phyloP scores from a whole-genome alignment of 768 basidiomycete genomes.

The Gymnopilus dilepis region DNA sequence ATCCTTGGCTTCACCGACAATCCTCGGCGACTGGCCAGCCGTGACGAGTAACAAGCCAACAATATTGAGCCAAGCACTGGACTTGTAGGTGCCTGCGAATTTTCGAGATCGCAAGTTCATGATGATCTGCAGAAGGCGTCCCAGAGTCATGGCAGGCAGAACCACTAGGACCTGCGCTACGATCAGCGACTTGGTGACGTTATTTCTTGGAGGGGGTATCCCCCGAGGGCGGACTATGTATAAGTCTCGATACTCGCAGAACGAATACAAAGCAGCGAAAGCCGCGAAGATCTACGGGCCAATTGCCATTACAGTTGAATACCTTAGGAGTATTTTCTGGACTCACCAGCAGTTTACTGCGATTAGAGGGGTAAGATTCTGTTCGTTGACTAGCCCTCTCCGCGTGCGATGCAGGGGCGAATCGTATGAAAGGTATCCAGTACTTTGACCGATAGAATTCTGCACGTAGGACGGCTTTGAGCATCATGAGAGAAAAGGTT shows the following conservation, averaged over 20 bases:
- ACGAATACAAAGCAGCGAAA: not conserved
- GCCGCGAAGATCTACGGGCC: not conserved
- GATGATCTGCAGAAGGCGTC: constrained; percentile 17
- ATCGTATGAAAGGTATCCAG: constrained; percentile 27
- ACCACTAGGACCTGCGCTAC: not conserved
- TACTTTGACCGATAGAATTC: constrained; percentile 24
- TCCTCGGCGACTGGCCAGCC: not conserved
- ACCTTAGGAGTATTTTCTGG: not conserved
- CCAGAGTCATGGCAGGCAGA: constrained; percentile 9
- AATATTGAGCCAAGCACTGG: not conserved
- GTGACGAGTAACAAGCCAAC: not conserved
- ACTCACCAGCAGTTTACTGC: constrained; percentile 6
- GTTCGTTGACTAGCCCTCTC: constrained; percentile 34
- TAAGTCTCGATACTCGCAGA: not conserved
- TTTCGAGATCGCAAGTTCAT: constrained; percentile 17
- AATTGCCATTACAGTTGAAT: not conserved
- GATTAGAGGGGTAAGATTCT: constrained; percentile 3
- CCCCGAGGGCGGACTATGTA: constrained; percentile 1
- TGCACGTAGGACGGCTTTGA: constrained; percentile 30
- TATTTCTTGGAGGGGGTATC: not conserved
- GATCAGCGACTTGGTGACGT: not conserved
- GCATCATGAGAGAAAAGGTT: constrained; percentile 29
- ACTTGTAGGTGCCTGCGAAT: constrained; percentile 20
- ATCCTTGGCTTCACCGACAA: not conserved
- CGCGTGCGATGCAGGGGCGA: constrained; percentile 29